Evolutionary conservation across 257 asterid genomes (phyloP), one percentile per base, ranked within the genome.

Genomic region (Solanum bukasovii): DNA sequence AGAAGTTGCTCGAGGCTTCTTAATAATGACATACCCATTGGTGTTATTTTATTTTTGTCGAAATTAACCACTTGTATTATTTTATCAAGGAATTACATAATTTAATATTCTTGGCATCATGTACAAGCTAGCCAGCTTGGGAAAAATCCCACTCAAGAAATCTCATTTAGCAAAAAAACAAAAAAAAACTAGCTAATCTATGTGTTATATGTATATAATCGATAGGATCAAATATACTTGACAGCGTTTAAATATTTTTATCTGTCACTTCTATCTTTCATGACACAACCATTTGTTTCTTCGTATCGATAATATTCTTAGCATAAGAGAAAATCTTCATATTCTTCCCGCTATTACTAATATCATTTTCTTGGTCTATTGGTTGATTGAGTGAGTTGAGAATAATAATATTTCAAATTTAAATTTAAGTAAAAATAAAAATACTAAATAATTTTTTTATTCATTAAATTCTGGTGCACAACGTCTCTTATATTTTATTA

Each of bases 251-350:
- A 9, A 61, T 61, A 61, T 23, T 61, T 61, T 61, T 0, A 61
- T n/a, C 0, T 1, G 14, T 59, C 12, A 59, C 2, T 21, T 59
- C 2, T 21, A 59, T 59, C 12, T 59, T 21, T 7, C 11, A 7
- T 21, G 2, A 21, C 67, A 1, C 0, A 21, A 5, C 0, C 0
- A 59, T 0, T 59, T 0, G 1, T 21, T 52, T 18, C 10, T 52
- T 14, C 7, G 1, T 14, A 49, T 52, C 3, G 10, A 18, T 2
- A 18, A 52, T 18, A 6, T 52, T 52, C 7, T 52, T 46, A 1
- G 2, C 18, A 34, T 34, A 34, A 5, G 61, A 49, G 3, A 49
- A 49, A 49, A 5, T 49, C 21, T 49, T 49, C 8, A 14, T 14
- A 56, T 18, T 56, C 10, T 18, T 23, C 6, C 13, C 0, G 5